Evolutionary conservation across 169 alveolate genomes (phyloP).

Genomic region (Amoebophrya sp.): DNA sequence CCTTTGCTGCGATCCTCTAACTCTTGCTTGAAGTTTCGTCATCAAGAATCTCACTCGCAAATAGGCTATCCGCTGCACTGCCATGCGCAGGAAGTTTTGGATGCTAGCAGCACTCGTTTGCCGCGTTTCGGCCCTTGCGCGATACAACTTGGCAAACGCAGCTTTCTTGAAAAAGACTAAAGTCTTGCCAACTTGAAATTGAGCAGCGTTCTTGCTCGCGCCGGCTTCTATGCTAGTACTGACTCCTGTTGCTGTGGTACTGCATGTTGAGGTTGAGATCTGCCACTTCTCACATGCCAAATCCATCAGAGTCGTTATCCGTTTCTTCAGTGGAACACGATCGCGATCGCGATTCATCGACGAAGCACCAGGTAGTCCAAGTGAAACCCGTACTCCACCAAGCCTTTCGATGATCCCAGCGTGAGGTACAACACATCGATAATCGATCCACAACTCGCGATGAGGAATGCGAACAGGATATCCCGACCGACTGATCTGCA

Average conservation of each 20-base stretch:
- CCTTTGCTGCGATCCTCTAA: not conserved
- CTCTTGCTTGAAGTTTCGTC: not conserved
- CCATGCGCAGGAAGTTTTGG: not conserved
- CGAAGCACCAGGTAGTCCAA: too few species aligned
- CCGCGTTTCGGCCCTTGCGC: not conserved
- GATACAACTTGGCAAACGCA: not conserved
- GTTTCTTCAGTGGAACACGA: too few species aligned
- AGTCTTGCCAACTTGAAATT: not conserved
- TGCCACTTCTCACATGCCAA: too few species aligned
- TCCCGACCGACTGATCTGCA: slow-evolving; percentile 86
- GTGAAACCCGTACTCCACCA: too few species aligned
- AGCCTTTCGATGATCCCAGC: too few species aligned
- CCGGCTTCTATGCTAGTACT: too few species aligned
- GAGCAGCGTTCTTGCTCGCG: too few species aligned
- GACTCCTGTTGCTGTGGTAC: too few species aligned
- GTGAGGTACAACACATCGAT: slow-evolving; percentile 56
- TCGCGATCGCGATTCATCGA: too few species aligned
- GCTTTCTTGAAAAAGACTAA: not conserved
- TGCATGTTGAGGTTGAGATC: too few species aligned
- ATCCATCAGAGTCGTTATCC: too few species aligned
- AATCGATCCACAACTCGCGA: slow-evolving; percentile 68
- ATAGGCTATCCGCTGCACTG: not conserved
- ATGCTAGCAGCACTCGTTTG: not conserved
- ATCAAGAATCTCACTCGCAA: not conserved
- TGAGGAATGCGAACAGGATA: slow-evolving; percentile 84